Conservation (phyloP, 2,329 filamentous ascomycete genomes). For the Colletotrichum siamense region DNA sequence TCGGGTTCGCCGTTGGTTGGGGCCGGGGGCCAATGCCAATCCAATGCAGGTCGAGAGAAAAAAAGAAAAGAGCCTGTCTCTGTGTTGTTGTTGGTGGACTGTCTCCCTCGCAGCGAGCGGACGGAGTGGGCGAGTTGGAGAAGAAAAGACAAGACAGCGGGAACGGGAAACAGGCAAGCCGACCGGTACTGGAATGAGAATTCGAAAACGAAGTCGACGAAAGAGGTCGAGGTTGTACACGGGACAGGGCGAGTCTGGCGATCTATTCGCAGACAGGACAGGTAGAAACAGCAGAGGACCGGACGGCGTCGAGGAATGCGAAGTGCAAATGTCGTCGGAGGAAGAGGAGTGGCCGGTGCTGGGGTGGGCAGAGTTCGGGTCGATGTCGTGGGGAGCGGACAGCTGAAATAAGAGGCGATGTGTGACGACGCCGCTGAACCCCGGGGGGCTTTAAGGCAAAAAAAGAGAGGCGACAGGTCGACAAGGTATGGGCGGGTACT, state of each 20-base stretch:
- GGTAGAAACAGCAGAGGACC: conserved; percentile 15
- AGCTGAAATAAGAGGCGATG: conserved; percentile 22
- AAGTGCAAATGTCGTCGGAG: neutral
- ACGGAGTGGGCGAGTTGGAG: neutral
- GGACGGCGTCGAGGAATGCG: conserved; percentile 15
- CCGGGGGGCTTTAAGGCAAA: conserved; percentile 1
- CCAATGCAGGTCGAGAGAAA: neutral
- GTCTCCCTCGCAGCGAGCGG: neutral
- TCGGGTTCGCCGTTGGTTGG: conserved; percentile 18
- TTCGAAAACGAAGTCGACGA: neutral
- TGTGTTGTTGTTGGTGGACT: neutral
- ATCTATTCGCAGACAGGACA: conserved; percentile 10
- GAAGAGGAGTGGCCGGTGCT: conserved; percentile 14
- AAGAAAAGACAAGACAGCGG: conserved; percentile 6
- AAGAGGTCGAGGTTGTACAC: neutral
- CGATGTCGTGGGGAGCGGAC: conserved; percentile 5
- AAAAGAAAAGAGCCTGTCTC: neutral
- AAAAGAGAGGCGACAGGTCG: conserved; percentile 6
- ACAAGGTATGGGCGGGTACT: neutral
- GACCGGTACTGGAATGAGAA: neutral
- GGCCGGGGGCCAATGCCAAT: neutral
- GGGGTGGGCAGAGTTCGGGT: neutral
- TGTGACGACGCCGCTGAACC: conserved; percentile 8
- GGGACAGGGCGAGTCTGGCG: neutral
- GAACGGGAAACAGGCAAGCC: neutral